Percentiles rank a stretch among this genome's conserved stretches.
These are phyloP conservation scores for Fusarium papillatum DNA, from an alignment of 2,329 filamentous ascomycete genomes.

Conservation along the genomic window DNA sequence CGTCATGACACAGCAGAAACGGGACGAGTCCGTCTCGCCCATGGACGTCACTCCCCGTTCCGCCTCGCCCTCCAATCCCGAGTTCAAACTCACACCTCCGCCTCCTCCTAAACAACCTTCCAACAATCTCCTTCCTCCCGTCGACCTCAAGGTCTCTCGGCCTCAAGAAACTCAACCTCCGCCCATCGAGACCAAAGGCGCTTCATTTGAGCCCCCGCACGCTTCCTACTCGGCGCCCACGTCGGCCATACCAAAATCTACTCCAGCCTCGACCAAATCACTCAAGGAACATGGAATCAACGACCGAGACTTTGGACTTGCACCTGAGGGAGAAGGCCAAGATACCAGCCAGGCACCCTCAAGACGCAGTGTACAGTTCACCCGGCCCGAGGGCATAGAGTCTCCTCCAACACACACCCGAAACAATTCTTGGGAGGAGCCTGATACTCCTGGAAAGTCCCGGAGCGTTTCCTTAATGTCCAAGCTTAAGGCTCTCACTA, in stretches of 20 bases:
- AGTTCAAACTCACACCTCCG: slow-evolving; percentile 24
- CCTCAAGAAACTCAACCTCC: slow-evolving; percentile 10
- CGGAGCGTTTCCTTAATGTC: slow-evolving; percentile 79
- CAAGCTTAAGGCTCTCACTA: slow-evolving; percentile 81
- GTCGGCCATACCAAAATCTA: slow-evolving; percentile 34
- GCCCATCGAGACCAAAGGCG: slow-evolving; percentile 24
- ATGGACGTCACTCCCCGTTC: slow-evolving; percentile 36
- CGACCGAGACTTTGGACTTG: slow-evolving; percentile 36
- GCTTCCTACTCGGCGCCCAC: slow-evolving; percentile 26
- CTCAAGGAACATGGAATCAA: slow-evolving; percentile 36
- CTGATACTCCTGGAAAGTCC: slow-evolving; percentile 70
- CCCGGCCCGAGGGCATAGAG: slow-evolving; percentile 66
- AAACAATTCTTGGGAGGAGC: slow-evolving; percentile 76
- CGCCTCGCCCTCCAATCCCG: slow-evolving; percentile 37
- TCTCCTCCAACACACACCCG: slow-evolving; percentile 66
- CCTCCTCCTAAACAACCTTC: slow-evolving; percentile 31
- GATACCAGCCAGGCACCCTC: slow-evolving; percentile 33
- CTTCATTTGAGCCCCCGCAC: slow-evolving; percentile 13
- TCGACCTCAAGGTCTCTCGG: slow-evolving; percentile 31
- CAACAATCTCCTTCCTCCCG: slow-evolving; percentile 36
- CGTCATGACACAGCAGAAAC: slow-evolving; percentile 39
- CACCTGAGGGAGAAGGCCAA: slow-evolving; percentile 23
- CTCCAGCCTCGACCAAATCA: slow-evolving; percentile 39
- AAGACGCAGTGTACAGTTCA: slow-evolving; percentile 82
- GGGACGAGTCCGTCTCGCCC: slow-evolving; percentile 38